A percentile compares a stretch with the other conserved stretches of the same genome.
phyloP scores from a whole-genome alignment of 179 eudicot genomes.

The Spergularia azorica region DNA sequence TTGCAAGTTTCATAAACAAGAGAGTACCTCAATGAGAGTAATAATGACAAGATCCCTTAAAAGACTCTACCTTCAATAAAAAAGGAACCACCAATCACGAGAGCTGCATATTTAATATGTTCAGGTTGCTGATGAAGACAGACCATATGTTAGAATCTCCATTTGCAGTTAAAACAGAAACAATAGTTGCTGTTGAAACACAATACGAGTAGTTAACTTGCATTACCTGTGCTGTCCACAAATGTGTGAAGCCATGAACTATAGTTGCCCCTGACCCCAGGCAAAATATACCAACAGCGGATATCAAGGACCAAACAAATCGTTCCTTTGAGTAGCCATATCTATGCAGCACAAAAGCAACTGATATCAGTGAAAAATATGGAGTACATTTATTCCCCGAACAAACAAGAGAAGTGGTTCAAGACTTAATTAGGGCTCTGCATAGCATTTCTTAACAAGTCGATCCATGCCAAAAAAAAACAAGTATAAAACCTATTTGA shows the following conservation, averaged over 20 bases:
- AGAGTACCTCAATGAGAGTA: background rate
- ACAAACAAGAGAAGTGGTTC: background rate
- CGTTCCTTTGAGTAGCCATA: slow-evolving; percentile 98
- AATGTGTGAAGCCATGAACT: slow-evolving; percentile 87
- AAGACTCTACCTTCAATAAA: slow-evolving; percentile 71
- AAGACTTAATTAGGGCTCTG: background rate
- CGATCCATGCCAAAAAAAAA: background rate
- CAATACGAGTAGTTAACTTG: background rate
- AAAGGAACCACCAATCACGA: slow-evolving; percentile 94
- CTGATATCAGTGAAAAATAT: slow-evolving; percentile 14
- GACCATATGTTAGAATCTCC: slow-evolving; percentile 18
- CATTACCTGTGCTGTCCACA: slow-evolving; percentile 82
- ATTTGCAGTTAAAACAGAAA: slow-evolving; percentile 4
- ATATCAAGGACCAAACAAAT: slow-evolving; percentile 99
- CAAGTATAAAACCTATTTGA: background rate
- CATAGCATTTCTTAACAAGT: background rate
- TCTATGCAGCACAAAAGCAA: slow-evolving; percentile 46
- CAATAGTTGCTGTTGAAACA: background rate
- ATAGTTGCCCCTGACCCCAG: slow-evolving; percentile 97
- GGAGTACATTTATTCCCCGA: background rate
- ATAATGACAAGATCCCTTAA: slow-evolving; percentile 5
- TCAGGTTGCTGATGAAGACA: slow-evolving; percentile 66
- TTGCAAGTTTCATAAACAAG: background rate
- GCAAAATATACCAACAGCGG: slow-evolving; percentile 99
- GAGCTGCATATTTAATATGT: slow-evolving; percentile 86